phyloP scores from a whole-genome alignment of 768 basidiomycete genomes.

The Guyanaporus albipodus region DNA sequence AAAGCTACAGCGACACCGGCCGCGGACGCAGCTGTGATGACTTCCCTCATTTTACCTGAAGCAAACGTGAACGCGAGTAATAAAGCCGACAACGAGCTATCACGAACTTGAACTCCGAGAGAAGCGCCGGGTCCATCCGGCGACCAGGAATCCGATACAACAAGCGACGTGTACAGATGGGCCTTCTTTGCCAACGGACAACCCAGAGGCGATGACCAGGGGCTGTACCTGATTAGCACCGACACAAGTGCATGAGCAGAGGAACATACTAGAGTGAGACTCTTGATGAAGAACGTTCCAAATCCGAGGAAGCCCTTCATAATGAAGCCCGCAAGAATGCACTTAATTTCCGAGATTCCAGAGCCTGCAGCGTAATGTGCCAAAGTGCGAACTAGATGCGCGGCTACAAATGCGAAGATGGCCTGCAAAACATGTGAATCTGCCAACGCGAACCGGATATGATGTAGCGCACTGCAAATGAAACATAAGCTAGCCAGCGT shows the following conservation, averaged over 20 bases:
- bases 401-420: slow-evolving; percentile 78
- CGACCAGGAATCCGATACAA: slow-evolving; percentile 88
- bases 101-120: slow-evolving; percentile 80
- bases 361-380: slow-evolving; percentile 97
- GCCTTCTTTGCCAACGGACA: slow-evolving; percentile 97
- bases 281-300: slow-evolving; percentile 91
- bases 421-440: slow-evolving; percentile 44
- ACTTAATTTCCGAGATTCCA: slow-evolving; percentile 98
- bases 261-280: slow-evolving; percentile 76
- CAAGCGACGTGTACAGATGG: slow-evolving; percentile 98
- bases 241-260: not conserved
- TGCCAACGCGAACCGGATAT: not conserved
- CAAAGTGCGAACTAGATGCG: slow-evolving; percentile 82
- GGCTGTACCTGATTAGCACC: slow-evolving; percentile 53
- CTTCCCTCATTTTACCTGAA: slow-evolving; percentile 79
- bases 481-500: slow-evolving; percentile 82
- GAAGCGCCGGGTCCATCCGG: slow-evolving; percentile 76
- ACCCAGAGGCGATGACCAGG: slow-evolving; percentile 91
- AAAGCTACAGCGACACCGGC: slow-evolving; percentile 99
- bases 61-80: slow-evolving; percentile 14
- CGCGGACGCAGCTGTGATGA: slow-evolving; percentile 92
- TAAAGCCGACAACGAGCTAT: not conserved
- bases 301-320: slow-evolving; percentile 94
- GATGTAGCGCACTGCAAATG: slow-evolving; percentile 71
- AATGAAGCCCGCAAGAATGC: slow-evolving; percentile 93